Conservation (phyloP, 768 basidiomycete species). For the Obba rivulosa region DNA sequence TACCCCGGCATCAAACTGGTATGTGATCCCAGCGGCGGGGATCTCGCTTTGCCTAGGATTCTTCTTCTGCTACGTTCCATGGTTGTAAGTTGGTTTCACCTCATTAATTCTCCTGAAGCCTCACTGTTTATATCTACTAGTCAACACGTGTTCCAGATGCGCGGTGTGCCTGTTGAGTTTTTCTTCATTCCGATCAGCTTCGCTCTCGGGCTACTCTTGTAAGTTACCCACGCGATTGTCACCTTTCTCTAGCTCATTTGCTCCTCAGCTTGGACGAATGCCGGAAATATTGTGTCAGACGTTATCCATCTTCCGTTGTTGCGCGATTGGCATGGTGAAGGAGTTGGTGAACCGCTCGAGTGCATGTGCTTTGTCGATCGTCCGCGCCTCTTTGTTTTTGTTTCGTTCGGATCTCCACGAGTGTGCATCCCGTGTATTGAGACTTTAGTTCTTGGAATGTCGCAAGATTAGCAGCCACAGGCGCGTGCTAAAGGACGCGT, state of each 20-base stretch:
- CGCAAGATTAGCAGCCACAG: no score
- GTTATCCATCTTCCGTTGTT: slow-evolving; percentile 12
- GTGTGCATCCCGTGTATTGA: no score
- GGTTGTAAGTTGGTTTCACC: slow-evolving; percentile 23
- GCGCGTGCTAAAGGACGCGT: slow-evolving; percentile 3
- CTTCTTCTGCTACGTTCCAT: slow-evolving; percentile 37
- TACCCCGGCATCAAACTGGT: slow-evolving; percentile 41
- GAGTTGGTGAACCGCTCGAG: no score
- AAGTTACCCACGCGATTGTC: slow-evolving; percentile 14
- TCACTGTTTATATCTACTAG: neutral
- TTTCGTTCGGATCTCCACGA: no score
- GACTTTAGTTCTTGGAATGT: no score
- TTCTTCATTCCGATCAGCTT: slow-evolving; percentile 51
- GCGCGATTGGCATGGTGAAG: slow-evolving; percentile 13
- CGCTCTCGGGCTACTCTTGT: slow-evolving; percentile 23
- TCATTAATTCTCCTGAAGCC: no score
- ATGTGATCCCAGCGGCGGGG: slow-evolving; percentile 42
- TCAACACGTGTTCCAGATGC: slow-evolving; percentile 47
- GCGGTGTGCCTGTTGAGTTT: slow-evolving; percentile 36
- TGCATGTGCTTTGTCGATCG: no score
- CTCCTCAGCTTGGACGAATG: slow-evolving; percentile 15
- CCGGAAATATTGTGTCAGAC: slow-evolving; percentile 17
- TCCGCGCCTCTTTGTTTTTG: no score
- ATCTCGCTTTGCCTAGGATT: slow-evolving; percentile 38
- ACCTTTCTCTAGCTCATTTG: slow-evolving; percentile 9